Evolutionary conservation across 108 stramenopile species (phyloP), one percentile per base, ranked within the genome.

Genomic region (Parmales sp.): DNA sequence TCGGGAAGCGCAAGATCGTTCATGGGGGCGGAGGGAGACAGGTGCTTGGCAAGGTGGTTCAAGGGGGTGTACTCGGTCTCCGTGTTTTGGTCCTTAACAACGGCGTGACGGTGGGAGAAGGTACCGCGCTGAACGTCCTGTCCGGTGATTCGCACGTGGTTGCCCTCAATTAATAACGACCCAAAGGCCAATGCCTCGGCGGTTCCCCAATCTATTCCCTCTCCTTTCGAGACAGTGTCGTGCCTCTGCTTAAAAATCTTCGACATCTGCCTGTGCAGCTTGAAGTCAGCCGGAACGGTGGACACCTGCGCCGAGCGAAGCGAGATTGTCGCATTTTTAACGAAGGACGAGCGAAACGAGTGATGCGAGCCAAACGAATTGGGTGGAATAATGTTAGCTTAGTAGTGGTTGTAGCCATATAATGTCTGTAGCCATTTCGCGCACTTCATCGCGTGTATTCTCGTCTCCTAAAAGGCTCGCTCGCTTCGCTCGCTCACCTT

Each of bases 181-280:
- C 95, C 98, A 77, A 95, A 96, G 4, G 98, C 98, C 74, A 99
- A 81, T n/a, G 93, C 92, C 76, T 99, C 98, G 18, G 96, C 98
- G 39, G 92, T 90, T 28, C 92, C 98, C 98, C 98, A 99, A 71
- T 97, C 95, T 68, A 99, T 95, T 22, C 89, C 90, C 23, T 77
- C 72, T n/a, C 98, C 98, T 0, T 76, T 64, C 63, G 83, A 84
- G 11, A 92, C 82, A 80, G 88, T 86, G 51, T 90, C 84, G 46
- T 75, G 73, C 45, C 89, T 86, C n/a, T 71, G 80, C 64, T 90
- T 70, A 79, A 95, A 86, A 70, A 94, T 92, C 76, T 91, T 90
- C 44, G 78, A 74, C 88, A 98, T 88, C 72, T 91, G 91, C 34
- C 92, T 78, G 80, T 98, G 96, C 36, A 94, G 80, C 68, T 85